Conservation (phyloP, 1,139 yeast genomes). For the Lodderomyces orthopsilosis region DNA sequence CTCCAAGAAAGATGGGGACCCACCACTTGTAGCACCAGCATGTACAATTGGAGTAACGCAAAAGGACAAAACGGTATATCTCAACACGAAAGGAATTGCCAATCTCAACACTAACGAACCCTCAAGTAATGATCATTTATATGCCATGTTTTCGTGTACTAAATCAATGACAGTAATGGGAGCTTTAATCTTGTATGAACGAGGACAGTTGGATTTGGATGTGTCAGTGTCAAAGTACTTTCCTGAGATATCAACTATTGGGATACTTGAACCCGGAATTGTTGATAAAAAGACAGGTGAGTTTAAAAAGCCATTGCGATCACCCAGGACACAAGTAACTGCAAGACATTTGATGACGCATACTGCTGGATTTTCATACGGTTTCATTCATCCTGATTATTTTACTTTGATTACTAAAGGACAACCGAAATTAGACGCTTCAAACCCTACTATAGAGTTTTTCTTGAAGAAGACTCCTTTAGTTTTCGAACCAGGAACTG, state of each 20-base stretch:
- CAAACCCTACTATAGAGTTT: constrained; percentile 25
- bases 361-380: constrained; percentile 51
- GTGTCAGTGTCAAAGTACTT: constrained; percentile 35
- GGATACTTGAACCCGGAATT: constrained; percentile 36
- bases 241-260: constrained; percentile 42
- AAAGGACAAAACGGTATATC: constrained; percentile 21
- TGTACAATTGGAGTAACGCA: constrained; percentile 30
- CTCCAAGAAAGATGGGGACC: constrained; percentile 10
- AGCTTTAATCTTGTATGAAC: constrained; percentile 43
- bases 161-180: constrained; percentile 50
- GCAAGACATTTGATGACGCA: constrained; percentile 49
- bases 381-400: constrained; percentile 37
- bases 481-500: constrained; percentile 51
- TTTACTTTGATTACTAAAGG: constrained; percentile 19
- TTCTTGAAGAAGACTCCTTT: constrained; percentile 40
- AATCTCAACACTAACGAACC: constrained; percentile 21
- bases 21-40: constrained; percentile 23
- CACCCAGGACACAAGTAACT: constrained; percentile 40
- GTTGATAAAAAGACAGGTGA: constrained; percentile 36
- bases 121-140: constrained; percentile 25
- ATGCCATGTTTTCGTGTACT: constrained; percentile 47
- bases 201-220: constrained; percentile 42
- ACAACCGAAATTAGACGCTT: constrained; percentile 18
- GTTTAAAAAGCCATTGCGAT: constrained; percentile 25
- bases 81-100: constrained; percentile 25